A percentile compares a stretch with the other conserved stretches of the same genome.
Evolutionary conservation across 1,139 yeast species (phyloP).

Genomic region (Nakaseomyces kungkrabaensis): DNA sequence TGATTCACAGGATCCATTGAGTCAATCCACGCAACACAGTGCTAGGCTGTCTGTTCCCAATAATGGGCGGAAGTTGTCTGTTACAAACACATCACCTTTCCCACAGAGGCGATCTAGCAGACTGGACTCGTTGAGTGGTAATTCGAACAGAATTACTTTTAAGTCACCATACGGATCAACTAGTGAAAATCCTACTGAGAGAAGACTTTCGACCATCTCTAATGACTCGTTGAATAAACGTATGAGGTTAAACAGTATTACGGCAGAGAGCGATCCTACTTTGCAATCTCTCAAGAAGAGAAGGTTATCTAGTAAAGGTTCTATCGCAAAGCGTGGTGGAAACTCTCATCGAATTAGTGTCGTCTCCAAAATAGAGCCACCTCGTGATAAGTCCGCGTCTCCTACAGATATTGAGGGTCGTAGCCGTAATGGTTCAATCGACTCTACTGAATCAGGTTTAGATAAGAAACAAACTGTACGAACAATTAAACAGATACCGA

Average conservation of each 20-base stretch:
- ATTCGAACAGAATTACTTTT: constrained; percentile 15
- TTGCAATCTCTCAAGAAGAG: constrained; percentile 25
- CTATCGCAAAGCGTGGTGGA: constrained; percentile 20
- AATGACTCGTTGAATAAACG: constrained; percentile 9
- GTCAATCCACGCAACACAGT: not conserved
- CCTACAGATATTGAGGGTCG: constrained; percentile 11
- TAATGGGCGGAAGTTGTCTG: constrained; percentile 4
- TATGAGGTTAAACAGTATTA: constrained; percentile 14
- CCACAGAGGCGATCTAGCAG: constrained; percentile 15
- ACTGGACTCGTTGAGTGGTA: constrained; percentile 19
- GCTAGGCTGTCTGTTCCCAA: not conserved
- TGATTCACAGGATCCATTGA: not conserved
- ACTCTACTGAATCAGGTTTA: constrained; percentile 10
- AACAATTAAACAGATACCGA: constrained; percentile 32
- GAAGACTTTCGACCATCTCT: constrained; percentile 22
- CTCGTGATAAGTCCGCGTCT: constrained; percentile 1
- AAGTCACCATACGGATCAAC: constrained; percentile 13
- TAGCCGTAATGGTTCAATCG: constrained; percentile 3
- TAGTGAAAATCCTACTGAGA: constrained; percentile 8
- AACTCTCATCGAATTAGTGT: constrained; percentile 26
- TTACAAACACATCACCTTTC: constrained; percentile 6
- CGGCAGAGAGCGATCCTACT: constrained; percentile 23
- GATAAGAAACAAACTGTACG: constrained; percentile 21
- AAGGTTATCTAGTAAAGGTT: constrained; percentile 21
- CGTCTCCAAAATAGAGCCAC: constrained; percentile 17